Evolutionary conservation across 352 stramenopile genomes (phyloP).

Genomic region (Globisporangium echinulatum): DNA sequence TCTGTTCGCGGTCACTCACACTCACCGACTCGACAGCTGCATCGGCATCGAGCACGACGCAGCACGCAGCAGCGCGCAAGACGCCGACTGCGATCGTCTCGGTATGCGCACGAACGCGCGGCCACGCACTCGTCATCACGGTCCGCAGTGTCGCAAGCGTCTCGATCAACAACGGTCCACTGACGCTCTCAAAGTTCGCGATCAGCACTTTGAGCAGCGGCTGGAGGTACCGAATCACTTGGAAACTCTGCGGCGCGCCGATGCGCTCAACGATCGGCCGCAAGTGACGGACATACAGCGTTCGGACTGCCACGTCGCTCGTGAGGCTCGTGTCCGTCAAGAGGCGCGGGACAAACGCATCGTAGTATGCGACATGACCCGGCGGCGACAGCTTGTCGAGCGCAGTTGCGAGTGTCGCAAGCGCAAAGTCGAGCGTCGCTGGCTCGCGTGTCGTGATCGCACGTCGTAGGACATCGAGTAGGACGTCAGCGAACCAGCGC

Average conservation of each 20-base stretch:
- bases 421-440: conserved; percentile 43
- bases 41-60: conserved; percentile 48
- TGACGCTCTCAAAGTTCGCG: conserved; percentile 60
- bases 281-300: conserved; percentile 50
- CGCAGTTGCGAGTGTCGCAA: conserved; percentile 47
- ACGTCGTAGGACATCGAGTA: conserved; percentile 65
- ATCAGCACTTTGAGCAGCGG: conserved; percentile 70
- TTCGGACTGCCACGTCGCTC: conserved; percentile 47
- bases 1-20: conserved; percentile 19
- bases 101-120: conserved; percentile 56
- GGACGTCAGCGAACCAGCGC: conserved; percentile 72
- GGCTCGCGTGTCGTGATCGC: conserved; percentile 56
- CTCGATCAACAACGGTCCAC: conserved; percentile 37
- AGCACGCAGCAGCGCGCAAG: conserved; percentile 60
- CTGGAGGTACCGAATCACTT: conserved; percentile 70
- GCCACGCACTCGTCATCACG: conserved; percentile 55
- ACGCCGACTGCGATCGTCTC: conserved; percentile 66
- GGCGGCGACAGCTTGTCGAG: conserved; percentile 59
- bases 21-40: conserved; percentile 17
- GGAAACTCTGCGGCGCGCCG: conserved; percentile 60
- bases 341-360: conserved; percentile 58
- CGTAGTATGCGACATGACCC: conserved; percentile 53
- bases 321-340: conserved; percentile 57
- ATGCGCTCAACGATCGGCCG: conserved; percentile 38
- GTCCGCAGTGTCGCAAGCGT: conserved; percentile 52